Evolutionary conservation across 1,284 basidiomycete genomes (phyloP).

Genomic region (Leccinum angustisporum): DNA sequence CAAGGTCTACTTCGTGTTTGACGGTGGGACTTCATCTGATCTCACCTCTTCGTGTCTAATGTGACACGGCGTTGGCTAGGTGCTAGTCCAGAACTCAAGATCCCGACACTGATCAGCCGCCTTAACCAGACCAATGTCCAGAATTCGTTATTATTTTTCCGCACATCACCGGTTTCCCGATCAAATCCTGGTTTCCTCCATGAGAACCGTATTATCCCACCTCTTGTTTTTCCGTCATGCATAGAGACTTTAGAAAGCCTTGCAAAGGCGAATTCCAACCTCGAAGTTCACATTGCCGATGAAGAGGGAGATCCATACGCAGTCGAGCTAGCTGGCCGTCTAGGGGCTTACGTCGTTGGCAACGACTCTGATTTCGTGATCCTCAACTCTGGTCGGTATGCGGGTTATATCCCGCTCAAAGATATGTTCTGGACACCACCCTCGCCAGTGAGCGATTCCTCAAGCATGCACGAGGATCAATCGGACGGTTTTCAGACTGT

Average conservation of each 20-base stretch:
- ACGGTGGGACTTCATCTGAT: conserved; percentile 58
- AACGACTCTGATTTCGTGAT: conserved; percentile 84
- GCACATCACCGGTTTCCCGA: conserved; percentile 73
- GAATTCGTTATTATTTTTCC: conserved; percentile 77
- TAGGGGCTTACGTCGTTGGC: conserved; percentile 75
- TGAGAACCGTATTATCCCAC: conserved; percentile 76
- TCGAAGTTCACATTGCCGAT: conserved; percentile 72
- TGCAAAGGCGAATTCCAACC: conserved; percentile 33
- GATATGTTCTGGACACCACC: conserved; percentile 71
- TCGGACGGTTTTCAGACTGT: conserved; percentile 66
- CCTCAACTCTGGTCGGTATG: conserved; percentile 68
- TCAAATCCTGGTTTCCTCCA: conserved; percentile 68
- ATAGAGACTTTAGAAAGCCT: conserved; percentile 56
- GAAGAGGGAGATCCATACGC: conserved; percentile 88
- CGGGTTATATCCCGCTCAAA: conserved; percentile 79
- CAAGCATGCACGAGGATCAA: conserved; percentile 33
- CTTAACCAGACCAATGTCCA: conserved; percentile 58
- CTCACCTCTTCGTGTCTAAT: conserved; percentile 18
- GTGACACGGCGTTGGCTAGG: conserved; percentile 44
- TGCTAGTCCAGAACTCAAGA: conserved; percentile 71
- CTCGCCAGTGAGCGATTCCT: conserved; percentile 25
- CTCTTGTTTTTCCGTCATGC: conserved; percentile 63
- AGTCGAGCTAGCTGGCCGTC: conserved; percentile 75
- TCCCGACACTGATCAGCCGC: conserved; percentile 66
- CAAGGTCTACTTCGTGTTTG: conserved; percentile 84